phyloP scores from a whole-genome alignment of 164 flowering plant genomes.

The Platanus orientalis region DNA sequence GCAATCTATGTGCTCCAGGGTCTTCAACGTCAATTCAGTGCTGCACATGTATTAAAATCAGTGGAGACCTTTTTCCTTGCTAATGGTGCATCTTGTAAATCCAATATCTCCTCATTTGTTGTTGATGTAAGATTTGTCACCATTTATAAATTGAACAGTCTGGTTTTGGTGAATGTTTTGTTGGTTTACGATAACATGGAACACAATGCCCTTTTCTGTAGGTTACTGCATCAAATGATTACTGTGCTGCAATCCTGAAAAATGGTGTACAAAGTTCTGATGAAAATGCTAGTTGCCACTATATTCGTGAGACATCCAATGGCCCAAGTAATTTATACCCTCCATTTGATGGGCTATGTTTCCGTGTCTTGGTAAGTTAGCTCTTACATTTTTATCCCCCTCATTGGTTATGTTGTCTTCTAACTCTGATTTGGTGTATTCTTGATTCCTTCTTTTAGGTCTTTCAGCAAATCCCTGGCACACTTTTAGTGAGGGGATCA shows the following conservation, averaged over 20 bases:
- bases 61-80: conserved; percentile 52
- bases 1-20: conserved; percentile 45
- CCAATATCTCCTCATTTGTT: conserved; percentile 45
- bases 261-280: conserved; percentile 17
- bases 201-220: conserved; percentile 17
- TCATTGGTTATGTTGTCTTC: background rate
- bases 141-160: background rate
- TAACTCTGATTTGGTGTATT: background rate
- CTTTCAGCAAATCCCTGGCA: conserved; percentile 91
- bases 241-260: conserved; percentile 36
- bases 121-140: conserved; percentile 54
- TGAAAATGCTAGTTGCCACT: conserved; percentile 13
- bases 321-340: conserved; percentile 19
- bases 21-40: conserved; percentile 61
- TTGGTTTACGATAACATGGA: conserved; percentile 12
- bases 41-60: conserved; percentile 63
- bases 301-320: conserved; percentile 18
- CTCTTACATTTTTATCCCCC: background rate
- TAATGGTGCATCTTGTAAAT: conserved; percentile 64
- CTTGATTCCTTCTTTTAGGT: conserved; percentile 43
- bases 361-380: conserved; percentile 51
- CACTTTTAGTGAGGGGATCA: conserved; percentile 75
- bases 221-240: conserved; percentile 54
- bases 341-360: conserved; percentile 27
- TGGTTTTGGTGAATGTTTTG: background rate